Base-by-base conservation (phyloP, 192 early-diverging fungal species). In the Gonapodya prolifera region DNA sequence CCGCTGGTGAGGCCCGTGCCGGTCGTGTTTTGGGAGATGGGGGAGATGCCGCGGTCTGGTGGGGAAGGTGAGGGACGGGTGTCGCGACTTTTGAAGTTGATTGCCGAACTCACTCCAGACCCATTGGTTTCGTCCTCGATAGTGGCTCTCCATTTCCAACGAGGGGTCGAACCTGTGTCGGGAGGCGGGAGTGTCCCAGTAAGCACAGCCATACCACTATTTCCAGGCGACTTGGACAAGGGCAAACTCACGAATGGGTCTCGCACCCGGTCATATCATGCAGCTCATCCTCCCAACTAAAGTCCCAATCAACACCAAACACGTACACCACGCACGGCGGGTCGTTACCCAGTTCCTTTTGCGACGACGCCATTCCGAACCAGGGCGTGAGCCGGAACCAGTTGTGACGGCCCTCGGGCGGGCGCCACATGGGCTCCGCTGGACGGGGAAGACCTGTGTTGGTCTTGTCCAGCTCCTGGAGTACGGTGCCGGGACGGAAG, bases 281-380 rank as follows among this genome's bases (percentile, higher is more conserved):
- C 8, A 73, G 29, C 31, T 73, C 28, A 8, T 73, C 71, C 28
- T 73, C 71, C 28, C 18, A 73, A 29, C 18, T 73, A 8, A 18
- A 73, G 71, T 73, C 71, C 71, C 71, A 73, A 73, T 73, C 71
- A 18, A 73, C 71, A 8, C 71, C 71, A 32, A 73, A 73, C 31
- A 8, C 32, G 31, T 73, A 73, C 71, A 61, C 23, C 45, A 61
- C 45, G 45, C 45, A 61, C 8, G 45, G 23, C 8, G 45, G 45
- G 23, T 61, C 23, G 45, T 61, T 61, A 8, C 45, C 45, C 8
- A 61, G 45, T 61, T 61, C 45, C 45, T 16, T 23, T 8, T 61
- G 45, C 8, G 45, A 61, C 8, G 45, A 8, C 8, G 45, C 45
- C 23, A 16, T 61, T 61, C 45, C 45, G 23, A 61, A 8, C 45